Evolutionary conservation across 441 rosid species (phyloP).

Genomic region (Populus tomentosa): DNA sequence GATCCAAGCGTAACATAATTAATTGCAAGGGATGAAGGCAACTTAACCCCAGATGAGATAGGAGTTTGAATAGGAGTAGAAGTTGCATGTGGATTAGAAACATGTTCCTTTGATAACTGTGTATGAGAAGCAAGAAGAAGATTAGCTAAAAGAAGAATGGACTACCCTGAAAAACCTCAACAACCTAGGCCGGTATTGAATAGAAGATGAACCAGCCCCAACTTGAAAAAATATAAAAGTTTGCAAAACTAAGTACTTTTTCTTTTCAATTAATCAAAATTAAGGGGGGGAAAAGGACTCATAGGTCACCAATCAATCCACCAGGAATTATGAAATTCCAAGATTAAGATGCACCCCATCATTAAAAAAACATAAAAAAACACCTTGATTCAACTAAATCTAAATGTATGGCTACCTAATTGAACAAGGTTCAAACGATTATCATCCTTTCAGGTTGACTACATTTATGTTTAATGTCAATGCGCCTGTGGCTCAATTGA

Average conservation of each 20-base stretch:
- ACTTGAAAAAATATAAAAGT: neutral
- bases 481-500: neutral
- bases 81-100: constrained; percentile 14
- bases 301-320: too few species aligned
- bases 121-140: neutral
- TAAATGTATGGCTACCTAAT: neutral
- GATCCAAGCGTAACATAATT: constrained; percentile 59
- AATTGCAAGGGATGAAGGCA: constrained; percentile 26
- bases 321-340: neutral
- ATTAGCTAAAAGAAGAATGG: neutral
- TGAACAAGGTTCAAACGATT: neutral
- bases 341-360: neutral
- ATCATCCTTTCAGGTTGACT: neutral
- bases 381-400: neutral
- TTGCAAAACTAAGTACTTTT: neutral
- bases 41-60: constrained; percentile 42
- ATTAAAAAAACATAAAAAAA: too few species aligned
- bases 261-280: neutral
- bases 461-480: neutral
- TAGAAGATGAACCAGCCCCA: neutral
- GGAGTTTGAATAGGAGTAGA: constrained; percentile 41
- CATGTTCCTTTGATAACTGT: constrained; percentile 46
- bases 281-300: too few species aligned
- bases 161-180: neutral
- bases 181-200: neutral